These are phyloP conservation scores for Debaryomycetaceae sp. DNA, from an alignment of 1,139 yeast species.

Conservation along the genomic window DNA sequence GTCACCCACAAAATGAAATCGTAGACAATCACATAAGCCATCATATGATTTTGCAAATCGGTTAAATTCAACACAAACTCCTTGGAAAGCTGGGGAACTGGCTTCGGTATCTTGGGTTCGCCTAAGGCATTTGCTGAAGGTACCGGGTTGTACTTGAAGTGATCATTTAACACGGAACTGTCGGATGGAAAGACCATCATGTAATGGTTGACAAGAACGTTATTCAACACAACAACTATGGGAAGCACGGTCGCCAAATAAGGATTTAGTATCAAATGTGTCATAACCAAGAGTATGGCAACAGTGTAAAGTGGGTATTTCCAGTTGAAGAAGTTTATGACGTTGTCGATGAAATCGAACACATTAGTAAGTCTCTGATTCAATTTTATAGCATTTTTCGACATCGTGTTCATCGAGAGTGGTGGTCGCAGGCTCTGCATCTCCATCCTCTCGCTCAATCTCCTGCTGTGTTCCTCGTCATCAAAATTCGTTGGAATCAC, in stretches of 20 bases:
- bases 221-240: slow-evolving; percentile 47
- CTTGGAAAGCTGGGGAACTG: slow-evolving; percentile 74
- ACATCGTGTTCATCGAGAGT: slow-evolving; percentile 65
- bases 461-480: slow-evolving; percentile 31
- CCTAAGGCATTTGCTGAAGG: slow-evolving; percentile 55
- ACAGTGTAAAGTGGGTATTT: slow-evolving; percentile 58
- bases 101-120: slow-evolving; percentile 55
- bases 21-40: slow-evolving; percentile 61
- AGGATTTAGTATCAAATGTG: slow-evolving; percentile 65
- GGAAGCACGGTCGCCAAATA: slow-evolving; percentile 53
- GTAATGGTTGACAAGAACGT: slow-evolving; percentile 70
- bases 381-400: slow-evolving; percentile 63
- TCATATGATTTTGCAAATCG: slow-evolving; percentile 81
- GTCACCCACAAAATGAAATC: slow-evolving; percentile 53
- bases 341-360: slow-evolving; percentile 56
- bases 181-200: slow-evolving; percentile 42
- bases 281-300: slow-evolving; percentile 50
- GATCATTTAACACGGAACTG: slow-evolving; percentile 16
- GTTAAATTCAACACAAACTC: slow-evolving; percentile 78
- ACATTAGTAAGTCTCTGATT: slow-evolving; percentile 62
- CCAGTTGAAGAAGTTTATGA: slow-evolving; percentile 61
- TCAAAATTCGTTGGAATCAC: slow-evolving; percentile 64
- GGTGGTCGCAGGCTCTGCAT: slow-evolving; percentile 66
- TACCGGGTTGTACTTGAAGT: slow-evolving; percentile 42
- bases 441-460: slow-evolving; percentile 47